A percentile compares a stretch with the other conserved stretches of the same genome.
Evolutionary conservation across 768 basidiomycete genomes (phyloP).

Genomic region (Lactifluus piperatus): DNA sequence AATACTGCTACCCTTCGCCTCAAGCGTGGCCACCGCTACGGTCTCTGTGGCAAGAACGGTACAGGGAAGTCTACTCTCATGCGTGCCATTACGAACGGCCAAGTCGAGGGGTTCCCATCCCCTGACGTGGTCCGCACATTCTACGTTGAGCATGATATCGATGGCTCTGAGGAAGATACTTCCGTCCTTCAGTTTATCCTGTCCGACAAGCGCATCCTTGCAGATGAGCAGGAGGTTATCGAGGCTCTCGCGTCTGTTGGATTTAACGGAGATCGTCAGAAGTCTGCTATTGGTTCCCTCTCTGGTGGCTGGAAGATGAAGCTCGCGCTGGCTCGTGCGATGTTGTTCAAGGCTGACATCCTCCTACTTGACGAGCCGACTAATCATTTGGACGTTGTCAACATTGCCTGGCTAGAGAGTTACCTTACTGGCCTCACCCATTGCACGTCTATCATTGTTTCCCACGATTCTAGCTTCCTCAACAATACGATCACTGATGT

Average conservation of each 20-base stretch:
- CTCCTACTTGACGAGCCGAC: slow-evolving; percentile 95
- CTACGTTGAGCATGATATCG: slow-evolving; percentile 99
- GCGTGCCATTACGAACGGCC: slow-evolving; percentile 89
- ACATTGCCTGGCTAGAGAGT: slow-evolving; percentile 94
- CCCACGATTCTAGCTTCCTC: slow-evolving; percentile 95
- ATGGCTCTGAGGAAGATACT: slow-evolving; percentile 88
- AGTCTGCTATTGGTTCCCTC: slow-evolving; percentile 74
- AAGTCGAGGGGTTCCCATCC: slow-evolving; percentile 98
- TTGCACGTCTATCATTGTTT: slow-evolving; percentile 97
- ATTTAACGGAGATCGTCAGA: slow-evolving; percentile 83
- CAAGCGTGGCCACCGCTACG: slow-evolving; percentile 97
- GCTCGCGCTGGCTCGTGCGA: slow-evolving; percentile 92
- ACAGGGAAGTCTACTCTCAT: slow-evolving; percentile 95
- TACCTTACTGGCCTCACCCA: slow-evolving; percentile 81
- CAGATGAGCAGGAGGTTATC: slow-evolving; percentile 56
- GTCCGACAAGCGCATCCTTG: slow-evolving; percentile 74
- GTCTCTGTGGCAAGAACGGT: slow-evolving; percentile 98
- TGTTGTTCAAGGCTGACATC: slow-evolving; percentile 98
- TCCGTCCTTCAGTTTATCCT: slow-evolving; percentile 86
- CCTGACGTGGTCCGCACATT: slow-evolving; percentile 96
- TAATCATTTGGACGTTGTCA: slow-evolving; percentile 95
- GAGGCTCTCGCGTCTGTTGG: slow-evolving; percentile 86
- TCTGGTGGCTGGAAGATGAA: slow-evolving; percentile 99
- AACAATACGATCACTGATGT: slow-evolving; percentile 98
- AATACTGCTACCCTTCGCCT: slow-evolving; percentile 95